Percentiles rank a stretch among this genome's conserved stretches.
Evolutionary conservation across 176 grass and related monocot species (phyloP).

Genomic region (Poa annua): DNA sequence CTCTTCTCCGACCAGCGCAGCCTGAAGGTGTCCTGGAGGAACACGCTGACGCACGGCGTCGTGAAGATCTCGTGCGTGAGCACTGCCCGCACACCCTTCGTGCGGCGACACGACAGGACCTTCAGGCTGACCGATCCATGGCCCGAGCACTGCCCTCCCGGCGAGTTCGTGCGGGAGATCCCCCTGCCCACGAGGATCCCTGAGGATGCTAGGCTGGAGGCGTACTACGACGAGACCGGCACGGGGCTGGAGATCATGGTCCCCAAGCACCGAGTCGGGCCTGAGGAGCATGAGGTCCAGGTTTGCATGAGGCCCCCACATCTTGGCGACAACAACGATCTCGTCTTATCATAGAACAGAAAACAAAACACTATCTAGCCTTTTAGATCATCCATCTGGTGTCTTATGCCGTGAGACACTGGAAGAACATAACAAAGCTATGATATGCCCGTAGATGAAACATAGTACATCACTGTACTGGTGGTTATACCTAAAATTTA

Average conservation of each 20-base stretch:
- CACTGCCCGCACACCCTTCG: constrained; percentile 55
- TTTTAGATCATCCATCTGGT: constrained; percentile 36
- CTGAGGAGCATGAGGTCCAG: constrained; percentile 79
- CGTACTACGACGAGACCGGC: constrained; percentile 73
- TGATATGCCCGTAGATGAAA: not conserved
- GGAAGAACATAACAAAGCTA: constrained; percentile 22
- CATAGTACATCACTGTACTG: no score
- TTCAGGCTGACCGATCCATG: constrained; percentile 64
- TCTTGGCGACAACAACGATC: constrained; percentile 58
- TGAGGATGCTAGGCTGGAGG: constrained; percentile 71
- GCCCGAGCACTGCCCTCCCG: constrained; percentile 68
- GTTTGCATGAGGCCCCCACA: constrained; percentile 79
- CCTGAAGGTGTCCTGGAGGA: constrained; percentile 76
- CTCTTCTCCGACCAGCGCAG: constrained; percentile 61
- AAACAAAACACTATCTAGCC: not conserved
- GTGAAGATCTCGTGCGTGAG: constrained; percentile 80
- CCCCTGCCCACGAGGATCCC: constrained; percentile 72
- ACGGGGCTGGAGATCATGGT: constrained; percentile 76
- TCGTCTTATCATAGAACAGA: not conserved
- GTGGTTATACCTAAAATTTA: not conserved
- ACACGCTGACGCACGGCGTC: constrained; percentile 61
- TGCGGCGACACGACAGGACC: constrained; percentile 67
- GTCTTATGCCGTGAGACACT: constrained; percentile 32
- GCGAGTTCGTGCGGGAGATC: constrained; percentile 78
- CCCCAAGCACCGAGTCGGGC: constrained; percentile 67